These are phyloP conservation scores for Amanita phalloides DNA, from an alignment of 768 basidiomycete genomes.

Conservation along the genomic window DNA sequence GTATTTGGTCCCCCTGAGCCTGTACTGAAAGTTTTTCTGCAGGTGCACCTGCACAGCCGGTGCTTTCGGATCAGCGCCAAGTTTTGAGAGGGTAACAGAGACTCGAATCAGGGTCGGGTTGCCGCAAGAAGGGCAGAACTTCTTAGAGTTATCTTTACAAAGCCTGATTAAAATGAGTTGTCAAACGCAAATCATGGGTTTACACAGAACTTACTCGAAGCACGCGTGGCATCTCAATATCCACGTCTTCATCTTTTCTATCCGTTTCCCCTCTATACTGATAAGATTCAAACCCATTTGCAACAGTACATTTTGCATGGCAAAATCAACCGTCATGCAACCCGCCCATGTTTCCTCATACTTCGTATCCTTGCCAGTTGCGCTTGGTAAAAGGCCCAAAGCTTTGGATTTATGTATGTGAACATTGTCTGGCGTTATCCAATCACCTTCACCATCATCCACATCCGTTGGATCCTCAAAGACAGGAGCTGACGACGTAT, in stretches of 20 bases:
- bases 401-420: slow-evolving; percentile 79
- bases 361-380: slow-evolving; percentile 20
- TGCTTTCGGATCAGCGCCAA: slow-evolving; percentile 45
- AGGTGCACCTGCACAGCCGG: slow-evolving; percentile 83
- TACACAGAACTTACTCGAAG: slow-evolving; percentile 72
- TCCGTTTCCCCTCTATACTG: slow-evolving; percentile 82
- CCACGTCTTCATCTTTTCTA: slow-evolving; percentile 90
- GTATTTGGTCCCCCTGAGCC: slow-evolving; percentile 82
- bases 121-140: slow-evolving; percentile 97
- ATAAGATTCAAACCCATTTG: slow-evolving; percentile 92
- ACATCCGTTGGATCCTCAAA: slow-evolving; percentile 71
- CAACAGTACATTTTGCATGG: slow-evolving; percentile 95
- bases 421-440: slow-evolving; percentile 93
- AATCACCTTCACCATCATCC: slow-evolving; percentile 86
- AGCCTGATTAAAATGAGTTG: slow-evolving; percentile 39
- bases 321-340: slow-evolving; percentile 98
- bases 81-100: slow-evolving; percentile 76
- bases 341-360: slow-evolving; percentile 44
- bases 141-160: slow-evolving; percentile 89
- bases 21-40: slow-evolving; percentile 93
- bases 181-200: neutral
- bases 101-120: slow-evolving; percentile 85
- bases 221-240: slow-evolving; percentile 96
- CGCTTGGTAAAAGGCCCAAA: slow-evolving; percentile 66
- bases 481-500: slow-evolving; percentile 24